These are phyloP conservation scores for Exophiala sp. DNA, from an alignment of 2,329 filamentous ascomycete genomes.

Conservation along the genomic window DNA sequence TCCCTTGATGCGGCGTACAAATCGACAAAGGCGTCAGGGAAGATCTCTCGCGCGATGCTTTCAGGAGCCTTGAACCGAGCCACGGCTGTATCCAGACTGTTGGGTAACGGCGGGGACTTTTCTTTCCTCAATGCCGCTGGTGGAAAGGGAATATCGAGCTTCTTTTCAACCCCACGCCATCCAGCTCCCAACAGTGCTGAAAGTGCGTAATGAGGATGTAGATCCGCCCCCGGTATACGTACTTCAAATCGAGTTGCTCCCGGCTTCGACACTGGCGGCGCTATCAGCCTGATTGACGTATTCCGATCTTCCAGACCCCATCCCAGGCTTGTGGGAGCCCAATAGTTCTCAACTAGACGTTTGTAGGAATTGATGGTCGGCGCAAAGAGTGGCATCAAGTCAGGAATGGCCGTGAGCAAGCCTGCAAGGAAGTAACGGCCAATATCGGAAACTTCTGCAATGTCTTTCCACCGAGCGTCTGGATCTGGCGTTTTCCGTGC, in stretches of 20 bases:
- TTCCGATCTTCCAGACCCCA: slow-evolving; percentile 95
- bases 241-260: slow-evolving; percentile 89
- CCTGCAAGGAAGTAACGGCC: slow-evolving; percentile 91
- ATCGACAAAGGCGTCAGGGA: slow-evolving; percentile 91
- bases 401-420: slow-evolving; percentile 77
- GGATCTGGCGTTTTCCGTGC: slow-evolving; percentile 67
- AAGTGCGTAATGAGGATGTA: slow-evolving; percentile 82
- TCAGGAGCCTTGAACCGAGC: slow-evolving; percentile 68
- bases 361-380: slow-evolving; percentile 98
- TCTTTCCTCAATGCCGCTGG: slow-evolving; percentile 83
- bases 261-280: slow-evolving; percentile 76
- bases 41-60: slow-evolving; percentile 88
- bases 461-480: slow-evolving; percentile 66
- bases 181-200: slow-evolving; percentile 81
- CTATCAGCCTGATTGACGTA: slow-evolving; percentile 82
- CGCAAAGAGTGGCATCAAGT: slow-evolving; percentile 90
- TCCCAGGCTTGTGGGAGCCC: slow-evolving; percentile 92
- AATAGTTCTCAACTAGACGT: slow-evolving; percentile 95
- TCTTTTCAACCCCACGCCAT: slow-evolving; percentile 87
- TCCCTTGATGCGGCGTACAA: slow-evolving; percentile 91
- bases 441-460: slow-evolving; percentile 75
- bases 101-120: slow-evolving; percentile 71
- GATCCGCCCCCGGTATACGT: slow-evolving; percentile 83
- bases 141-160: slow-evolving; percentile 73
- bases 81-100: slow-evolving; percentile 77